Evolutionary conservation across 75 land plant species (phyloP), one percentile per base, ranked within the genome.

Genomic region (Picea sitchensis): DNA sequence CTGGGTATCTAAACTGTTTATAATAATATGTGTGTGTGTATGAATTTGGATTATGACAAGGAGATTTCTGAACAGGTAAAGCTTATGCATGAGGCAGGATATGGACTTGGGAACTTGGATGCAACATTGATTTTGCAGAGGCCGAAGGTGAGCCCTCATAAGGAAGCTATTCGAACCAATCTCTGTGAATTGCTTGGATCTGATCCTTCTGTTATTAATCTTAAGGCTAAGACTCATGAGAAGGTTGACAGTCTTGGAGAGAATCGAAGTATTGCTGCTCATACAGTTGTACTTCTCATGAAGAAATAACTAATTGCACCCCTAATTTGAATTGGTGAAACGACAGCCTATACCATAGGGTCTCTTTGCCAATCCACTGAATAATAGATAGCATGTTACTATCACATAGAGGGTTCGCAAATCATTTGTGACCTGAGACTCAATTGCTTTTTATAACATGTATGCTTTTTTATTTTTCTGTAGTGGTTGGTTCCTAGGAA

Each of bases 181-280:
- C 78, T 96, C 21, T 94, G 93, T 79, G 85, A 85, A 58, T 84
- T 96, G 11, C 93, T 96, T 11, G 91, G 90, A 51, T 95, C 93
- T 4, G 89, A 92, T 79, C 93, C 87, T 11, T 82, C 94, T 18
- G 92, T 90, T 73, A 84, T 96, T 31, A 96, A 96, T 80, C 82
- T 96, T 14, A 96, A 96, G 72, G 99, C 97, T 44, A 96, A 96
- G 78, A 96, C 95, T 18, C 99, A 96, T 78, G 99, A 96, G 77
- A 96, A 96, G 82, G 97, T 96, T 73, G 97, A 94, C 78, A 91
- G 97, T 77, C 92, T 96, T 57, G 99, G 99, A 3, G 97, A 96
- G 74, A 96, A 96, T 77, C 80, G 95, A 72, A 96, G 97, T 68
- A 84, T 96, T 64, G 99, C 99, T 47, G 99, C 99, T 23, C 96